Conservation (phyloP, 257 asterid genomes). For the Catharanthus roseus region DNA sequence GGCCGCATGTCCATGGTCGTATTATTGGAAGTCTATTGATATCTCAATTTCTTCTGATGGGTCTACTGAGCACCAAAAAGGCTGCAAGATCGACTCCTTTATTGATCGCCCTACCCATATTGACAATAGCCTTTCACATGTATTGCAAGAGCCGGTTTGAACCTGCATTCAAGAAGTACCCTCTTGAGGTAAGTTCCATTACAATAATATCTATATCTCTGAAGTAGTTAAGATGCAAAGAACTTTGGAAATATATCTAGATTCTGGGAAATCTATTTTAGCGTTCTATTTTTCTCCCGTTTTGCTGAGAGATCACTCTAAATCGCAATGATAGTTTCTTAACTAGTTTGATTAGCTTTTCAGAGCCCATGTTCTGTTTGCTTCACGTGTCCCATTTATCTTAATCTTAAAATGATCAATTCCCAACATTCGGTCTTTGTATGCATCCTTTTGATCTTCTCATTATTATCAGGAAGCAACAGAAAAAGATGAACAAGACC, state of each 20-base stretch:
- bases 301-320: too few species aligned
- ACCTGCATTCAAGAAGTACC: constrained; percentile 87
- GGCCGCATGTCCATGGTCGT: constrained; percentile 95
- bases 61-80: constrained; percentile 75
- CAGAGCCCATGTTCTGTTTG: too few species aligned
- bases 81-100: constrained; percentile 93
- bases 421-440: too few species aligned
- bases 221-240: background rate
- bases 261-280: too few species aligned
- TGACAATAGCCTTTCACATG: constrained; percentile 74
- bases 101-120: constrained; percentile 58
- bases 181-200: constrained; percentile 65
- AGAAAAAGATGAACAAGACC: constrained; percentile 66
- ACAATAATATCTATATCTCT: background rate
- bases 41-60: constrained; percentile 82
- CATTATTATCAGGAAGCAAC: constrained; percentile 70
- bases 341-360: too few species aligned
- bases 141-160: constrained; percentile 94
- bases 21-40: constrained; percentile 79
- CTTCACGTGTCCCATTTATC: too few species aligned
- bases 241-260: background rate
- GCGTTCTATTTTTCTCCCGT: too few species aligned
- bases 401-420: too few species aligned
- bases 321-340: too few species aligned
- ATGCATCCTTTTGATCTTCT: constrained; percentile 4